Base-by-base conservation (phyloP, 352 stramenopile genomes). In the Proteromonas lacertae region DNA sequence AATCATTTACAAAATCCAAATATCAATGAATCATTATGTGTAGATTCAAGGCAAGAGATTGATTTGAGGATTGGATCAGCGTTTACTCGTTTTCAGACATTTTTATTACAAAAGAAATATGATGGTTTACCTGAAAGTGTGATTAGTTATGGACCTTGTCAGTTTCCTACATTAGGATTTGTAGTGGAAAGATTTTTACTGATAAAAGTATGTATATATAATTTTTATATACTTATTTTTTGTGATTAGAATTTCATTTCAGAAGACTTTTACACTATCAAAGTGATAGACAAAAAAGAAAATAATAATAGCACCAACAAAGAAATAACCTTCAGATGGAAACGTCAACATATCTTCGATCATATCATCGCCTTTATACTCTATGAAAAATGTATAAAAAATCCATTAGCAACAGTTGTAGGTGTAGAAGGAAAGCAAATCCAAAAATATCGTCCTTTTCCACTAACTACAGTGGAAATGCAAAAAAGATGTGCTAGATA, bases 131-230 rank as follows among this genome's bases (percentile, higher is more conserved):
- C 19, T 18, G 53, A 77, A 13, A 47, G 6, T 4, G 72, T 96
- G 4, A 69, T 99, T 33, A 92, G 68, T 48, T 99, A 97, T 53
- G 89, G 89, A 6, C 86, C 89, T 1, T 99, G 89, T 42, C 89
- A 99, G 52, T 98, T 98, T 51, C 89, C 89, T 0, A 99, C 87
- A 6, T 64, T 99, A 17, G 89, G 77, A 19, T 91, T 92, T 42
- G 68, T 91, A 22, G 78, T 90, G 10, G 69, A 90, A 35, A 59
- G 76, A 30, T 83, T 72, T 43, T 51, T 81, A 30, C 56, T 49
- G 22, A 59, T 59, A 34, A 17, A 51, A 26, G 2, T 16, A 5
- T 46, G 22, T 38, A 10, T 0, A 21, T 20, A 30, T n/a, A 10
- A 48, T 24, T 56, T 8, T 66, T 75, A 52, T 60, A 74, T 17